These are phyloP conservation scores for Trichoderma harzianum DNA, from an alignment of 2,329 filamentous ascomycete genomes.

Conservation along the genomic window DNA sequence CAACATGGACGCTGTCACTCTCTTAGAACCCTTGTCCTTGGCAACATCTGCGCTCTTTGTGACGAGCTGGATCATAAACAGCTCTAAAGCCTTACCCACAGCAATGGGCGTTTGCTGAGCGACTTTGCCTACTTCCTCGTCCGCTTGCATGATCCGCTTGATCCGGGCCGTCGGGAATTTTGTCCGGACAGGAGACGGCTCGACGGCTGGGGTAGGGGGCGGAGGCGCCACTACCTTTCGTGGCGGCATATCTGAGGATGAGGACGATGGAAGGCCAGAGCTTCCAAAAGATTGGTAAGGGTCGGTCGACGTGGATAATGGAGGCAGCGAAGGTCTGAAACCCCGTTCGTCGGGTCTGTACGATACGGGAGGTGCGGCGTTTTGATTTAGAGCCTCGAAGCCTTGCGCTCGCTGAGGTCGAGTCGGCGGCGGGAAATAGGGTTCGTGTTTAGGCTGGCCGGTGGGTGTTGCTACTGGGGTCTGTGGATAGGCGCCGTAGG, in stretches of 20 bases:
- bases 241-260: conserved; percentile 35
- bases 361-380: conserved; percentile 19
- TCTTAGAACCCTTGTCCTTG: conserved; percentile 76
- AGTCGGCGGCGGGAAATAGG: conserved; percentile 23
- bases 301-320: background rate
- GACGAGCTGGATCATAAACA: conserved; percentile 96
- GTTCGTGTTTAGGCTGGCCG: conserved; percentile 20
- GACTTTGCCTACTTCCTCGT: conserved; percentile 97
- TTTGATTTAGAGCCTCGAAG: conserved; percentile 6
- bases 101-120: conserved; percentile 96
- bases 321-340: conserved; percentile 9
- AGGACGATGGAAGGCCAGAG: background rate
- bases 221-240: conserved; percentile 31
- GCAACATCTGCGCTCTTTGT: conserved; percentile 84
- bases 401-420: conserved; percentile 16
- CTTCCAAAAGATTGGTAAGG: background rate
- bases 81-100: conserved; percentile 89
- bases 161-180: conserved; percentile 97
- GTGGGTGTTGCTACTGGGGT: conserved; percentile 17
- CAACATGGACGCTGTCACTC: conserved; percentile 84
- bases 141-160: conserved; percentile 98
- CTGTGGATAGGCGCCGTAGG: conserved; percentile 6
- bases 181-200: conserved; percentile 75
- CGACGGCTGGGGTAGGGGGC: conserved; percentile 42
- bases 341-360: conserved; percentile 21